Percentiles rank a stretch among this genome's conserved stretches.
Evolutionary conservation across 176 grass and related monocot species (phyloP).

Genomic region (Microstegium vimineum): DNA sequence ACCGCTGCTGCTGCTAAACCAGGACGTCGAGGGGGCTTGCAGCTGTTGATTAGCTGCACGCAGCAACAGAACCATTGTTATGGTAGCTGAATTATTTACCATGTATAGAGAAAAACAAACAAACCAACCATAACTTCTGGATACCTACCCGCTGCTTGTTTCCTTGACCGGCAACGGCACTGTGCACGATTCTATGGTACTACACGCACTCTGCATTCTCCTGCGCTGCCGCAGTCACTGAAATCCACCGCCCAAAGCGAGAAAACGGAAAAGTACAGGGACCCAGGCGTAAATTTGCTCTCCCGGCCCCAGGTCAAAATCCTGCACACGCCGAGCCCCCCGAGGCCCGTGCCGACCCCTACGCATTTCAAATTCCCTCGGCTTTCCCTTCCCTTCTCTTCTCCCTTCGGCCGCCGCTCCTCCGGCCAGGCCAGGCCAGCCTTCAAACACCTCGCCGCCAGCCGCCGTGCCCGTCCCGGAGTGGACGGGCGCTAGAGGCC

Average conservation of each 20-base stretch:
- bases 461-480: neutral
- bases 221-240: neutral
- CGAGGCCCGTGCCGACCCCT: slow-evolving; percentile 27
- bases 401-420: neutral
- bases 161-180: neutral
- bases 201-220: neutral
- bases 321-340: neutral
- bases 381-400: neutral
- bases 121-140: neutral
- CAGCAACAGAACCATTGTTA: neutral
- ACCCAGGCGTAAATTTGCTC: neutral
- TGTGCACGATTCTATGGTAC: neutral
- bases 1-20: too few relatives aligned
- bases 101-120: neutral
- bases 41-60: too few relatives aligned
- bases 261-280: neutral
- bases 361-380: slow-evolving; percentile 84
- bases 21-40: too few relatives aligned
- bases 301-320: slow-evolving; percentile 38
- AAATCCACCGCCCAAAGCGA: neutral
- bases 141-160: neutral
- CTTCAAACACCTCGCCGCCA: neutral
- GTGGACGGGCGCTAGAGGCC: neutral
- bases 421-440: neutral
- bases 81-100: neutral